phyloP scores from a whole-genome alignment of 2,329 filamentous ascomycete genomes.

The Ceratocystis huliohia region DNA sequence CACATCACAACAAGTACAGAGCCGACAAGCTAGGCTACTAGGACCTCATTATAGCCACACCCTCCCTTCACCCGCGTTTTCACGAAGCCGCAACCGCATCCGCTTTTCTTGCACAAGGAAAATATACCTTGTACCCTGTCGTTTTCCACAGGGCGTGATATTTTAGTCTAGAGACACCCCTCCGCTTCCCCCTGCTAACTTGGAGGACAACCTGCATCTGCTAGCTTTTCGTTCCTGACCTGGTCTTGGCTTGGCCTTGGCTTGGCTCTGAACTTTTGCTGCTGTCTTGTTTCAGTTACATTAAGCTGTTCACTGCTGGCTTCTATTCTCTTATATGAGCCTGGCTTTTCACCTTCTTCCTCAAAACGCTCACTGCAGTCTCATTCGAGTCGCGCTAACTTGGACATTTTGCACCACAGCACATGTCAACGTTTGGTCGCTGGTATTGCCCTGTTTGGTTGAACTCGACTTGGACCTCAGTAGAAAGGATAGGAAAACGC shows the following conservation, averaged over 20 bases:
- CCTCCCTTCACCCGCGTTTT: not conserved
- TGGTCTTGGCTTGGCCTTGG: not conserved
- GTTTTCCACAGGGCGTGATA: not conserved
- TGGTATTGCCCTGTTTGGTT: not conserved
- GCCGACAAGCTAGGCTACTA: too few species aligned
- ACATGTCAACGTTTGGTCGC: not conserved
- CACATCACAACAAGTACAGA: not conserved
- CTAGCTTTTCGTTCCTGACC: conserved; percentile 12
- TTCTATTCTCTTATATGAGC: not conserved
- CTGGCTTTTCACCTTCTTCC: not conserved
- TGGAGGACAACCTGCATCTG: conserved; percentile 8
- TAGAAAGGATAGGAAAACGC: not conserved
- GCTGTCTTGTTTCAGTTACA: conserved; percentile 6
- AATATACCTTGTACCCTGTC: not conserved
- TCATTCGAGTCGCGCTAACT: not conserved
- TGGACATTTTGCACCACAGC: not conserved
- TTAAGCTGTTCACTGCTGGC: not conserved
- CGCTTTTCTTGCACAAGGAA: conserved; percentile 3
- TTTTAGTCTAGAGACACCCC: conserved; percentile 1
- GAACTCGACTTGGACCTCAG: not conserved
- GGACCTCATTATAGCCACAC: not conserved
- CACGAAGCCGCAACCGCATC: not conserved
- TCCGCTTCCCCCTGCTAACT: not conserved
- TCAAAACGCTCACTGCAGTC: not conserved
- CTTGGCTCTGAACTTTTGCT: not conserved